Base-by-base conservation (phyloP, 805 yeast species). In the Metschnikowia sp. region DNA sequence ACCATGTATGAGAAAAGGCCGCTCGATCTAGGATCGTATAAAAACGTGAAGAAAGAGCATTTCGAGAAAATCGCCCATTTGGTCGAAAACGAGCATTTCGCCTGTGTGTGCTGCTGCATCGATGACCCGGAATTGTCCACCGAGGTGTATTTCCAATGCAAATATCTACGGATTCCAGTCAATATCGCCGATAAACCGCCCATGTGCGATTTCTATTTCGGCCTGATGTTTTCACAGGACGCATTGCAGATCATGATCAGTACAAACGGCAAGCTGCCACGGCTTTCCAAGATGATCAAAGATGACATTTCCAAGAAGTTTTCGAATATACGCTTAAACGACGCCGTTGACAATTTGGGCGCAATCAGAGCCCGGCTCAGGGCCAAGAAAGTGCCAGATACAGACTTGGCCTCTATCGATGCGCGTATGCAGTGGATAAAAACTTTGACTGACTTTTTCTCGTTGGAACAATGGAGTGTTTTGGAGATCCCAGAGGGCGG, bases 201-300 rank as follows among this genome's bases (percentile, higher is more conserved):
- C n/a, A 69, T 81, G 50, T 88, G 96, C 68, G 96, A 88, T 64
- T 88, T 86, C 64, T 88, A 86, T 68, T 88, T 88, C 63, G 96
- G 96, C 1, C 79, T 91, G 22, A 82, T 84, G 69, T 82, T 79
- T 62, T 75, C 86, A 58, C 79, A 78, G 53, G 94, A 91, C 12
- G 79, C 82, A 12, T 68, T 88, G 42, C 94, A 87, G 60, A 75
- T 88, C 34, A 83, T 88, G 91, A 84, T 88, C 11, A 81, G 88
- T 35, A 86, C 96, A 10, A 87, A 86, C 62, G 95, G 96, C 4
- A 79, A 82, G 56, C 84, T 91, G 2, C 96, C 96, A 0, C 66
- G 94, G 45, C 75, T 88, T 56, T 84, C 89, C 43, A 75, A 75
- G 51, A 53, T 71, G 44, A 70, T 73, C 48, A 72, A 71, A 52